Evolutionary conservation across 768 basidiomycete genomes (phyloP).

Genomic region (Collybia nuda): DNA sequence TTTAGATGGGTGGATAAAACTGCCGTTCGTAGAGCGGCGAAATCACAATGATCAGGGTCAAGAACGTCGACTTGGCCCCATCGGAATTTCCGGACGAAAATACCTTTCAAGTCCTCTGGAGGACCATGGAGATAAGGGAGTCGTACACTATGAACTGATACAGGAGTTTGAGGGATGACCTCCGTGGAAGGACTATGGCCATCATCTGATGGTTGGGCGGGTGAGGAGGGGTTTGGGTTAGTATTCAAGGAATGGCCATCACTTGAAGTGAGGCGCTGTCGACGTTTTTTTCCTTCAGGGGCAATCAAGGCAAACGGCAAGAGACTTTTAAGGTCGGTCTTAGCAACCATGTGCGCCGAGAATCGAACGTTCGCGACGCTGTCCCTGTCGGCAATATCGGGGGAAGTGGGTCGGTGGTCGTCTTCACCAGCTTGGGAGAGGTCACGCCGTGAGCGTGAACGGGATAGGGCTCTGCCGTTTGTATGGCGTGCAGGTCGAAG

Average conservation of each 20-base stretch:
- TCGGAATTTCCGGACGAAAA: conserved; percentile 76
- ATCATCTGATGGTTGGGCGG: conserved; percentile 44
- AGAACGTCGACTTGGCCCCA: conserved; percentile 92
- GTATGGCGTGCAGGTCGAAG: conserved; percentile 53
- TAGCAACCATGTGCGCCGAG: conserved; percentile 68
- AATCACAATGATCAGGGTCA: conserved; percentile 85
- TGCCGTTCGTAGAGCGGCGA: conserved; percentile 79
- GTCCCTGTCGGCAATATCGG: conserved; percentile 61
- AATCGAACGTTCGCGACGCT: conserved; percentile 78
- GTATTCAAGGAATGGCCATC: conserved; percentile 24
- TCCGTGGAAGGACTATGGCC: conserved; percentile 12
- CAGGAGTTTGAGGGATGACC: conserved; percentile 33
- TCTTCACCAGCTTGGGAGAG: conserved; percentile 59
- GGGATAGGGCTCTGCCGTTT: conserved; percentile 44
- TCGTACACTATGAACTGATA: conserved; percentile 32
- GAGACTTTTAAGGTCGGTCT: conserved; percentile 52
- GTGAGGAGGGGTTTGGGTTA: conserved; percentile 21
- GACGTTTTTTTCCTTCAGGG: conserved; percentile 55
- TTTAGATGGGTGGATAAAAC: conserved; percentile 85
- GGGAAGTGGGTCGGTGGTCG: conserved; percentile 54
- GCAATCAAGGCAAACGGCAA: conserved; percentile 82
- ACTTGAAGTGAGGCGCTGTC: conserved; percentile 33
- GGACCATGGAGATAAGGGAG: conserved; percentile 48
- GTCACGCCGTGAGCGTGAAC: conserved; percentile 74
- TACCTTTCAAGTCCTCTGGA: conserved; percentile 69